Percentiles rank a stretch among this genome's conserved stretches.
These are phyloP conservation scores for Ogataea parapolymorpha DNA, from an alignment of 805 yeast species.

Conservation along the genomic window DNA sequence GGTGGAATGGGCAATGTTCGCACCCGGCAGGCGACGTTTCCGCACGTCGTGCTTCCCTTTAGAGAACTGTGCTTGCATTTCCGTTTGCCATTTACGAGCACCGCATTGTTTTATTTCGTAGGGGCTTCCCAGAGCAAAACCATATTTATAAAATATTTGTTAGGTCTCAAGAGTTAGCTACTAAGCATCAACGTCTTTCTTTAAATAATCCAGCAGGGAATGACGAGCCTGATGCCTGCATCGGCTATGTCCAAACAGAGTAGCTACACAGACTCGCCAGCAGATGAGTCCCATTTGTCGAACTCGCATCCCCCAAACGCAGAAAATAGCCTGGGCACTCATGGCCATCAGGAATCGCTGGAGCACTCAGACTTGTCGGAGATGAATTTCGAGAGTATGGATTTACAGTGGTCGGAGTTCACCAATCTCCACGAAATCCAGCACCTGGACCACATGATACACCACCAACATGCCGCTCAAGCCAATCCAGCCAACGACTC, in stretches of 20 bases:
- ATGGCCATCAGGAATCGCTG: neutral
- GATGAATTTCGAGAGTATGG: conserved; percentile 22
- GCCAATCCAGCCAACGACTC: conserved; percentile 1
- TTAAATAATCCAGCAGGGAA: conserved; percentile 9
- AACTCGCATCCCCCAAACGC: neutral
- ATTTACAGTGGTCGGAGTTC: conserved; percentile 24
- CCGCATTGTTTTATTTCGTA: neutral
- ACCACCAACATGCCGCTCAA: conserved; percentile 5
- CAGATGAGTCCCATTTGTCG: neutral
- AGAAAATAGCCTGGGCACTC: neutral
- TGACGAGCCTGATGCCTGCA: conserved; percentile 1
- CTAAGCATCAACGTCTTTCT: neutral
- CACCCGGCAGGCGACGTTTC: neutral
- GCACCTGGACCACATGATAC: conserved; percentile 20
- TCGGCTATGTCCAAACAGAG: conserved; percentile 1
- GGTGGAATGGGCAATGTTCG: neutral
- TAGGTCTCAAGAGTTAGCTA: neutral
- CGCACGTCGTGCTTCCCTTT: neutral
- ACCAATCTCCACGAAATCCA: conserved; percentile 24
- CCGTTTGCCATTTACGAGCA: neutral
- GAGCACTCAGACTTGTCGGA: conserved; percentile 8
- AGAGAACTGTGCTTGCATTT: neutral
- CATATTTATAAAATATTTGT: neutral
- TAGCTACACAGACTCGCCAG: neutral
- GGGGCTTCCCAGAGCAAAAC: neutral